Evolutionary conservation across 2,329 filamentous ascomycete genomes (phyloP).

Genomic region (Lasiodiplodia sp.): DNA sequence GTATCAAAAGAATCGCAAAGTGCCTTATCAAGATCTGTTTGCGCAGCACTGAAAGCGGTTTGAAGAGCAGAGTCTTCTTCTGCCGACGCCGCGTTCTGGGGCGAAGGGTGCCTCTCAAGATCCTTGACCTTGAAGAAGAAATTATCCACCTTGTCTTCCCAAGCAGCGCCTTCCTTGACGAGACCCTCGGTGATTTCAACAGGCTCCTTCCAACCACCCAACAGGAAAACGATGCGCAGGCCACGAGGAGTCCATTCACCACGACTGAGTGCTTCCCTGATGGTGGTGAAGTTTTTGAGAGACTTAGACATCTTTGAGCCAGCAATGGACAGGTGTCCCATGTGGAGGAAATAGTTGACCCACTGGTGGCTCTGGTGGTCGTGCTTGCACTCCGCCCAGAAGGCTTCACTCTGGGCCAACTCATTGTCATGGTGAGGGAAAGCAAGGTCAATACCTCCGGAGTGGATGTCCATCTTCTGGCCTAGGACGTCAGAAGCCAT

Average conservation of each 20-base stretch:
- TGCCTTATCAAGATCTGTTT: constrained; percentile 67
- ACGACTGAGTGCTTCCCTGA: constrained; percentile 76
- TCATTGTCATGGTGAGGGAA: constrained; percentile 86
- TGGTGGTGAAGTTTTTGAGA: constrained; percentile 94
- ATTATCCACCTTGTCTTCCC: constrained; percentile 81
- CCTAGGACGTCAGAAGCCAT: constrained; percentile 94
- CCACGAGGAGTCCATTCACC: constrained; percentile 78
- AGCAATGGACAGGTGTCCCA: constrained; percentile 88
- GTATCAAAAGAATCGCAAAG: constrained; percentile 90
- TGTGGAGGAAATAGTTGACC: constrained; percentile 96
- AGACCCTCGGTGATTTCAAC: constrained; percentile 90
- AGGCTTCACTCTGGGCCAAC: constrained; percentile 88
- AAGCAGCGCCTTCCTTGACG: constrained; percentile 74
- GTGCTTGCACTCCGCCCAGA: constrained; percentile 62
- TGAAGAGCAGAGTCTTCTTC: constrained; percentile 53
- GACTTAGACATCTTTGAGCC: constrained; percentile 97
- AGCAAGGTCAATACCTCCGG: constrained; percentile 86
- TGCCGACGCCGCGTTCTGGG: constrained; percentile 36
- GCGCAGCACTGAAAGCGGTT: constrained; percentile 60
- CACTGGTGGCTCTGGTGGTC: constrained; percentile 65
- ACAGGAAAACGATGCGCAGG: constrained; percentile 84
- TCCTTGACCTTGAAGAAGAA: constrained; percentile 69
- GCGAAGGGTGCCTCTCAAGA: constrained; percentile 48
- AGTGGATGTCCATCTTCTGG: constrained; percentile 87
- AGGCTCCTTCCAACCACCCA: constrained; percentile 88